Base-by-base conservation (phyloP, 192 early-diverging fungal genomes). In the Diversispora epigaea region DNA sequence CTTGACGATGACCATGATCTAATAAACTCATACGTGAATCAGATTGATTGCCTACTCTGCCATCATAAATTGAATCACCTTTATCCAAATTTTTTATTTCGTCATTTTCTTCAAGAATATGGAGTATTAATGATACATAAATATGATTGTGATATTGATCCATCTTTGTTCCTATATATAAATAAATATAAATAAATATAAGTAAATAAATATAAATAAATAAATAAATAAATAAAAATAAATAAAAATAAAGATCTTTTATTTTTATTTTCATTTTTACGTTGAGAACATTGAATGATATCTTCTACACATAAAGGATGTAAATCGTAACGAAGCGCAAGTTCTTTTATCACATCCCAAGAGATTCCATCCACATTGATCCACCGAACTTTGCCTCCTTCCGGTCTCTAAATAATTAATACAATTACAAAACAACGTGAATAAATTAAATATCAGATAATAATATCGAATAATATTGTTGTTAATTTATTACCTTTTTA, bases 281-380 rank as follows among this genome's bases (percentile, higher is more conserved):
- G 55, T 73, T 68, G 56, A 17, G 21, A 9, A 47, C 41, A 11
- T n/a, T 73, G 55, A 4, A 73, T 32, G 68, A 4, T 32, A 55
- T 83, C 82, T 54, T 83, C 82, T 12, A 83, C 58, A 32, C 76
- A 49, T 5, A 83, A 58, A 6, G 81, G 82, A 61, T 83, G 82
- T 39, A 83, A 72, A 17, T 71, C 77, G 52, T 82, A 84, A 58
- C 74, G 72, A 3, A 79, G 57, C 7, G 82, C 58, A 15, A 85
- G 73, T 4, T 54, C 57, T 32, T 80, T 84, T 65, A 84, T 81
- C 19, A 84, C 79, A 63, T 83, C 83, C 77, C 80, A 84, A 39
- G 76, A 80, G 54, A 87, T 74, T 21, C 83, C 84, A 32, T 84
- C 76, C 39, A 86, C 77, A 47, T 87, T 85, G 64, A 87, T 86